Percentiles rank a stretch among this genome's conserved stretches.
These are phyloP conservation scores for Pythium periplocum DNA, from an alignment of 352 stramenopile species.

Conservation along the genomic window DNA sequence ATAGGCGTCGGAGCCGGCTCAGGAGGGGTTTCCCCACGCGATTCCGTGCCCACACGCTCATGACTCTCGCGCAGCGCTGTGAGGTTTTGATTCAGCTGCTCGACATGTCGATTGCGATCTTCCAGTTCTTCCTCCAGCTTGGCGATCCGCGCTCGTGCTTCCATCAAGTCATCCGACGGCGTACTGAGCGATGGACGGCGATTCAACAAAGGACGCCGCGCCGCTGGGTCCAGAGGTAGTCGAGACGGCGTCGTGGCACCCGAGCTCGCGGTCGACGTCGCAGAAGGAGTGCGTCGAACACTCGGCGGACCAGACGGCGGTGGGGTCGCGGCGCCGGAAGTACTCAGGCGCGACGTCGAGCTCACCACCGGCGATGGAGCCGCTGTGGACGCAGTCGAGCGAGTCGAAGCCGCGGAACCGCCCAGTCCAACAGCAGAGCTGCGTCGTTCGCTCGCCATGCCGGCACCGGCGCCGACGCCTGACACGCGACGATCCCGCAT, in stretches of 20 bases:
- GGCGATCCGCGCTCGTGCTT: constrained; percentile 40
- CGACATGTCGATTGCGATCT: constrained; percentile 57
- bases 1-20: constrained; percentile 20
- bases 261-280: constrained; percentile 8
- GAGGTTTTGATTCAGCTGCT: constrained; percentile 65
- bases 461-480: constrained; percentile 9
- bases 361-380: neutral
- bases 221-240: constrained; percentile 5
- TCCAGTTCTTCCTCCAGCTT: constrained; percentile 69
- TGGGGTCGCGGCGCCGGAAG: neutral
- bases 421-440: neutral
- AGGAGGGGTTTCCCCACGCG: neutral
- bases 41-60: neutral
- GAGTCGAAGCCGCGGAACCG: constrained; percentile 6
- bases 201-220: constrained; percentile 11
- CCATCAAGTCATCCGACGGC: constrained; percentile 40
- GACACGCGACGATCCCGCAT: constrained; percentile 32
- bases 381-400: constrained; percentile 5
- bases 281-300: neutral
- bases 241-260: constrained; percentile 8
- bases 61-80: constrained; percentile 38
- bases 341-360: too few relatives aligned
- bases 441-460: neutral
- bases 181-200: neutral
- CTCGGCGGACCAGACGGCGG: constrained; percentile 7